phyloP scores from a whole-genome alignment of 2,329 filamentous ascomycete species.

The Ceratocystis ficicola region DNA sequence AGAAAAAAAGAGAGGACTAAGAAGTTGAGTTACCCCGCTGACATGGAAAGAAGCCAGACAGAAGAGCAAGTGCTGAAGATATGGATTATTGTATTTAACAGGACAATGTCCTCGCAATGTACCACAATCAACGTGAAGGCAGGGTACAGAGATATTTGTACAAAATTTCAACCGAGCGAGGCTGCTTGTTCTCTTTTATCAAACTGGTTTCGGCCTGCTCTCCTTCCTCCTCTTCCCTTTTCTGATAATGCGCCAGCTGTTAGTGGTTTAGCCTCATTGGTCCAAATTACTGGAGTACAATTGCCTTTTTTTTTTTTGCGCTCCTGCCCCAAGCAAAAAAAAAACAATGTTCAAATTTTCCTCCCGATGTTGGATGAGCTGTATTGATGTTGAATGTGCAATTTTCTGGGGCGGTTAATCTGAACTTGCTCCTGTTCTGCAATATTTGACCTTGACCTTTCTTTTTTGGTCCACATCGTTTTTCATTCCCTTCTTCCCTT shows the following conservation, averaged over 20 bases:
- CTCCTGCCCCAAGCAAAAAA: slow-evolving; percentile 7
- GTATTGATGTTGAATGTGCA: neutral
- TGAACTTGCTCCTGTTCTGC: slow-evolving; percentile 3
- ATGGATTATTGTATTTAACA: too few relatives aligned
- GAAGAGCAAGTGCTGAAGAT: neutral
- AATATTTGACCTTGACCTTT: neutral
- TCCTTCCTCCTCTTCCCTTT: too few relatives aligned
- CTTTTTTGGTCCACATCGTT: neutral
- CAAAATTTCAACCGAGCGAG: too few relatives aligned
- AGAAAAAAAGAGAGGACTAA: neutral
- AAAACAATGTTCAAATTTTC: slow-evolving; percentile 12
- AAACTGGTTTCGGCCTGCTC: too few relatives aligned
- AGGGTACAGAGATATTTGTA: too few relatives aligned
- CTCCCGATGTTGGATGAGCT: neutral
- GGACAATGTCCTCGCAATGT: too few relatives aligned
- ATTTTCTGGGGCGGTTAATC: slow-evolving; percentile 6
- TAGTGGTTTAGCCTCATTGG: slow-evolving; percentile 11
- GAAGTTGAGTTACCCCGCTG: neutral
- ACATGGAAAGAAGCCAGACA: neutral
- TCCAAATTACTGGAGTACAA: slow-evolving; percentile 3
- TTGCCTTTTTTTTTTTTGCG: neutral
- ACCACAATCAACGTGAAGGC: too few relatives aligned
- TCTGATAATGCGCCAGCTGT: slow-evolving; percentile 1
- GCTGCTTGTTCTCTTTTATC: too few relatives aligned
- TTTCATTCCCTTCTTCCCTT: too few relatives aligned